Evolutionary conservation across 2,329 filamentous ascomycete species (phyloP).

Genomic region (Zelopaecilomyces penicillatus): DNA sequence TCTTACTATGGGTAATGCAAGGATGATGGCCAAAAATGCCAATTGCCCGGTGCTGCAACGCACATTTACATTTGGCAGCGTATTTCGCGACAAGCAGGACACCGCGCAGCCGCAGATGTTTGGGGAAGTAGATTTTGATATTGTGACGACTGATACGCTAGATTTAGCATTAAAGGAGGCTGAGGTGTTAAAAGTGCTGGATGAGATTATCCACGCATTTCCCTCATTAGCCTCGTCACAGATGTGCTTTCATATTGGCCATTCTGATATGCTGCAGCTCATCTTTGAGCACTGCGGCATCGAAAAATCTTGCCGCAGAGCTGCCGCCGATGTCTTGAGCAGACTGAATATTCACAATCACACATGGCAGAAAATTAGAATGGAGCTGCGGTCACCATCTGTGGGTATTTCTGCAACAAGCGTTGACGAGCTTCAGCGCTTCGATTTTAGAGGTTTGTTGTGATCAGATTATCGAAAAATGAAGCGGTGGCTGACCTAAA

Average conservation of each 20-base stretch:
- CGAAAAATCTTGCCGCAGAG: slow-evolving; percentile 55
- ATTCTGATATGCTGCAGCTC: slow-evolving; percentile 74
- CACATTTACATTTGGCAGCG: slow-evolving; percentile 78
- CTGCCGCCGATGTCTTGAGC: slow-evolving; percentile 75
- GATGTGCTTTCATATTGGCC: slow-evolving; percentile 87
- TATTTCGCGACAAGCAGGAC: slow-evolving; percentile 71
- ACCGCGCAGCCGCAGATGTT: slow-evolving; percentile 76
- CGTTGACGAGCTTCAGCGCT: slow-evolving; percentile 79
- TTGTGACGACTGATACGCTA: slow-evolving; percentile 72
- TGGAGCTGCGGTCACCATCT: slow-evolving; percentile 70
- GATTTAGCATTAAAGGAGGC: slow-evolving; percentile 87
- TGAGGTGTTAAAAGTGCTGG: slow-evolving; percentile 86
- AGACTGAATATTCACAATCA: slow-evolving; percentile 75
- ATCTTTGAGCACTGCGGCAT: slow-evolving; percentile 90
- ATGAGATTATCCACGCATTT: slow-evolving; percentile 78
- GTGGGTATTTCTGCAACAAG: slow-evolving; percentile 82
- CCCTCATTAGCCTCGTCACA: slow-evolving; percentile 61
- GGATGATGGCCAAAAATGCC: slow-evolving; percentile 66
- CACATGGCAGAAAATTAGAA: slow-evolving; percentile 76
- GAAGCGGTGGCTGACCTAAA: slow-evolving; percentile 12
- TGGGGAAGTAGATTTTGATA: slow-evolving; percentile 92
- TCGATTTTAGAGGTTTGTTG: slow-evolving; percentile 71
- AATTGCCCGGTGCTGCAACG: slow-evolving; percentile 57
- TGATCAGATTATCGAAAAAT: background rate
- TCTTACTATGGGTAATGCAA: slow-evolving; percentile 79